Conservation (phyloP, 2,329 filamentous ascomycete species). For the Alternaria novae-zelandiae region DNA sequence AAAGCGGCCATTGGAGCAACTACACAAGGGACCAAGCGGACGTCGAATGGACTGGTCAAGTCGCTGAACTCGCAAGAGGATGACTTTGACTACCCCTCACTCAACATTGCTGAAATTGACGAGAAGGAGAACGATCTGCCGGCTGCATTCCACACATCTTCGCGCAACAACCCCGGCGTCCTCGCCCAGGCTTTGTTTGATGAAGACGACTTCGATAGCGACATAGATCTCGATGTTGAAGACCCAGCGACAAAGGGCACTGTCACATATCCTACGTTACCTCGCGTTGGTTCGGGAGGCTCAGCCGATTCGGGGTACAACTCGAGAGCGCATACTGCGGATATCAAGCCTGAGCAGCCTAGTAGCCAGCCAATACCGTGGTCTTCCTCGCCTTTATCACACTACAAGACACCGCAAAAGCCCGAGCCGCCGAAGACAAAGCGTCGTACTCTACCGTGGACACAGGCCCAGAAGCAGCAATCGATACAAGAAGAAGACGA, state of each 20-base stretch:
- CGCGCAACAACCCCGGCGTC: constrained; percentile 18
- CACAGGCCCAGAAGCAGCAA: constrained; percentile 47
- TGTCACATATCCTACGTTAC: constrained; percentile 52
- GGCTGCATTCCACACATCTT: constrained; percentile 17
- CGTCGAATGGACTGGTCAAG: constrained; percentile 56
- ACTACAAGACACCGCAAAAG: constrained; percentile 45
- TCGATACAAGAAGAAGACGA: constrained; percentile 23
- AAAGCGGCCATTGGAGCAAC: constrained; percentile 27
- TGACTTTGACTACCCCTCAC: constrained; percentile 35
- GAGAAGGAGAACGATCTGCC: constrained; percentile 34
- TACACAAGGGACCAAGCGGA: constrained; percentile 52
- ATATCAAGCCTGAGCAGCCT: constrained; percentile 19
- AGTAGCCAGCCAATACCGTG: constrained; percentile 71
- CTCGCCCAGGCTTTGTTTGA: constrained; percentile 58
- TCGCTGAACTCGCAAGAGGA: constrained; percentile 47
- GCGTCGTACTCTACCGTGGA: constrained; percentile 64
- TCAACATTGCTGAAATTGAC: constrained; percentile 32
- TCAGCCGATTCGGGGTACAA: constrained; percentile 48
- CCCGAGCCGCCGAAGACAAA: constrained; percentile 19
- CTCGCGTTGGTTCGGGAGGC: constrained; percentile 17
- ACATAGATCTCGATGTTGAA: constrained; percentile 75
- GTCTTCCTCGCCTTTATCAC: constrained; percentile 69
- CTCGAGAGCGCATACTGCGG: constrained; percentile 32
- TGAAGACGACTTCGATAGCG: constrained; percentile 87
- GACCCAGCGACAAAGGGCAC: constrained; percentile 59